Conservation (phyloP, 495 filamentous ascomycete species). For the Podospora comata region DNA sequence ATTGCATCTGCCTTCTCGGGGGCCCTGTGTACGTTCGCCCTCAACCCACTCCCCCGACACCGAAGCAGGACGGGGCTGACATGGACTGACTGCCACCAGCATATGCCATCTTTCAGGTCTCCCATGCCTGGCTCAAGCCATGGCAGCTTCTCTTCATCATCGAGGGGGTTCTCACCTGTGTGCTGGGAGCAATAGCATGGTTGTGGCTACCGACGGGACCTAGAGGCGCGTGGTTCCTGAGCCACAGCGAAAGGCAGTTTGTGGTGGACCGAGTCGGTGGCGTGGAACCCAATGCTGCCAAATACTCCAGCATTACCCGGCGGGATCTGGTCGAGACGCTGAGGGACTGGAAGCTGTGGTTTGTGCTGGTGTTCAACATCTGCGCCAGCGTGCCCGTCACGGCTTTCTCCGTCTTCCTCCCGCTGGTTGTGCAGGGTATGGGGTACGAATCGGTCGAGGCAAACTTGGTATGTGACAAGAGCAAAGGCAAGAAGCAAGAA, state of each 20-base stretch:
- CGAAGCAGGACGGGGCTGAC: not conserved
- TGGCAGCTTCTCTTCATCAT: slow-evolving; percentile 59
- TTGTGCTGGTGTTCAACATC: slow-evolving; percentile 27
- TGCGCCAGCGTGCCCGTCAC: slow-evolving; percentile 28
- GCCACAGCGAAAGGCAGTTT: slow-evolving; percentile 25
- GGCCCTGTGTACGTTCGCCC: slow-evolving; percentile 3
- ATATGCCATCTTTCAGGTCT: slow-evolving; percentile 54
- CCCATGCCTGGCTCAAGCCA: slow-evolving; percentile 40
- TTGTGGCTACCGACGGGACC: slow-evolving; percentile 58
- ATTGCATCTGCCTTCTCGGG: slow-evolving; percentile 55
- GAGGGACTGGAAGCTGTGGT: slow-evolving; percentile 27
- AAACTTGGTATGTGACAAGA: slow-evolving; percentile 40
- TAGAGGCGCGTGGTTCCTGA: slow-evolving; percentile 30
- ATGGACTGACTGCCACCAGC: slow-evolving; percentile 43
- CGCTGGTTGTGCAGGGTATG: slow-evolving; percentile 38
- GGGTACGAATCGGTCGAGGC: slow-evolving; percentile 44
- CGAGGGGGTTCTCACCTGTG: slow-evolving; percentile 47
- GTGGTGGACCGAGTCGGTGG: slow-evolving; percentile 36
- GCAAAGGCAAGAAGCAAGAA: not conserved
- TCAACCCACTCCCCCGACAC: not conserved
- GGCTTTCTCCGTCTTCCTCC: slow-evolving; percentile 35
- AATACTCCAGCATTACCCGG: slow-evolving; percentile 9
- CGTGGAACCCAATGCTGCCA: slow-evolving; percentile 28
- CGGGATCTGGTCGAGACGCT: slow-evolving; percentile 20
- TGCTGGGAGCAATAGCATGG: slow-evolving; percentile 52